Base-by-base conservation (phyloP, 2,329 filamentous ascomycete species). In the Colletotrichum siamense region DNA sequence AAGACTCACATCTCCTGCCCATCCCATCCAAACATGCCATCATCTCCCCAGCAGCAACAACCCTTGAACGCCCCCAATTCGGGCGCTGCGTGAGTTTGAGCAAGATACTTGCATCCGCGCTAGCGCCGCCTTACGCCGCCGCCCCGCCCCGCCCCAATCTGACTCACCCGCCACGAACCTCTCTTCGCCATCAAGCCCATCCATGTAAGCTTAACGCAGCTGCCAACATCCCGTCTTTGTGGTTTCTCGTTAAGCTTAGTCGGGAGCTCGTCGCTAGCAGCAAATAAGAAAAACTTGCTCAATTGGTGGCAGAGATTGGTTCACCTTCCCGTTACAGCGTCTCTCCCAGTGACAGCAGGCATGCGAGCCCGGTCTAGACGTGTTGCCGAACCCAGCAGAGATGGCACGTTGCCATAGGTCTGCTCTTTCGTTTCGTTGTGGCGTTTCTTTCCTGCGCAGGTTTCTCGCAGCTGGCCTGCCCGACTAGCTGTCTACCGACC, bases 231-330 rank as follows among this genome's bases (percentile, higher is more conserved):
- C 44, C 30, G 16, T 22, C 12, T 28, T 26, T 22, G 16, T 24
- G 26, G 18, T 12, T 30, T 44, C 3, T 32, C 12, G 6, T 57
- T 39, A 26, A 34, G 28, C 68, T 30, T 28, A 7, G 57, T 13
- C 26, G 34, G 22, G 15, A 52, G 44, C 61, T 72, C 26, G 26
- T 55, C 26, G n/a, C 59, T 44, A 57, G 65, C n/a, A 44, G 18
- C 26, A 65, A 65, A 69, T 36, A 52, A 52, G n/a, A 22, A 52
- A 69, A 78, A 78, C 78, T 79, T 81, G 80, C 80, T 80, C 79
- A 80, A 78, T 79, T 79, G 77, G 77, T 73, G 73, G 34, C 69
- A 26, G 65, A 66, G n/a, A 77, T 77, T 77, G 77, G 77, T 9
- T 63, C 36, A 55, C 66, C 59, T 67, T 66, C 34, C 70, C 22